Conservation (phyloP, 1,284 basidiomycete species). For the Stygiomarasmius scandens region DNA sequence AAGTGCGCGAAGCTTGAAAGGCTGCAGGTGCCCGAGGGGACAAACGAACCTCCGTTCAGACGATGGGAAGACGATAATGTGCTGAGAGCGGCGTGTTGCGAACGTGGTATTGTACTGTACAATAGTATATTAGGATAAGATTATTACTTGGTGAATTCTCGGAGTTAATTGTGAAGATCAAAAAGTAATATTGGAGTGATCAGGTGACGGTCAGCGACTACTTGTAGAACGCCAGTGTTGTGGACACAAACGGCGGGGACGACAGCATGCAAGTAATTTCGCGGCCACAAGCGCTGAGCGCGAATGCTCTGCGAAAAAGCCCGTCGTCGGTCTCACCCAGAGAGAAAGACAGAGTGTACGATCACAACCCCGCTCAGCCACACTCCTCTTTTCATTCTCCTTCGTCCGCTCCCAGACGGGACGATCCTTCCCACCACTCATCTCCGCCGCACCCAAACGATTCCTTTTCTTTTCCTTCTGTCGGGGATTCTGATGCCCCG, state of each 20-base stretch:
- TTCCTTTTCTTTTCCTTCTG: conserved; percentile 13
- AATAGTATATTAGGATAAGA: background rate
- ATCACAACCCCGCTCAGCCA: background rate
- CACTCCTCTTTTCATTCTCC: background rate
- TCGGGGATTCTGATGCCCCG: conserved; percentile 15
- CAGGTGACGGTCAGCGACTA: background rate
- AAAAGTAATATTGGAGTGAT: background rate
- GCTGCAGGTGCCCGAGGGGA: conserved; percentile 41
- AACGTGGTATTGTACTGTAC: conserved; percentile 1
- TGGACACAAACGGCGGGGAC: background rate
- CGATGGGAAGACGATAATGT: conserved; percentile 29
- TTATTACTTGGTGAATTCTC: background rate
- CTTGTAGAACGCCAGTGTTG: no score
- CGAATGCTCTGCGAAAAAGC: background rate
- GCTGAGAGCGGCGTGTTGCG: background rate
- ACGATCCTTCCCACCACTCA: background rate
- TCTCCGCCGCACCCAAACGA: background rate
- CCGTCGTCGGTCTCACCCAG: no score
- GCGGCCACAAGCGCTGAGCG: background rate
- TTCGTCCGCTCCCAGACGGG: background rate
- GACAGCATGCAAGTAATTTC: background rate
- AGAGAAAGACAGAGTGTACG: no score
- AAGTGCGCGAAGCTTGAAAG: conserved; percentile 34
- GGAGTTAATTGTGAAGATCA: background rate
- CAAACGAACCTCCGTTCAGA: conserved; percentile 41